phyloP scores from a whole-genome alignment of 805 yeast species.

The Starmerella lactis-condensi region DNA sequence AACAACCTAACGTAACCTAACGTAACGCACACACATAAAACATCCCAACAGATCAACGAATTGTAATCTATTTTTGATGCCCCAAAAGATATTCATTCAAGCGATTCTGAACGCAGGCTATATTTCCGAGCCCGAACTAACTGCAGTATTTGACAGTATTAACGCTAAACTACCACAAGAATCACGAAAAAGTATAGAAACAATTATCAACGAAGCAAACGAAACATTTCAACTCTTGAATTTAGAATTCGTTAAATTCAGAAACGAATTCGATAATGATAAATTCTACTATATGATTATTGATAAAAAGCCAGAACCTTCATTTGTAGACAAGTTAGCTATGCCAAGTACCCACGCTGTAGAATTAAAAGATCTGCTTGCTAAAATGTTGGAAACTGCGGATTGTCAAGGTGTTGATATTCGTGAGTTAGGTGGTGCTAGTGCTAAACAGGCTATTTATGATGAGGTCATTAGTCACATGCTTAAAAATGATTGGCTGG shows the following conservation, averaged over 20 bases:
- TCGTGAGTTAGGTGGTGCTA: conserved; percentile 1
- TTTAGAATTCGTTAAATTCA: conserved; percentile 6
- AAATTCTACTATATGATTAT: conserved; percentile 4
- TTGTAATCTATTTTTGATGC: neutral
- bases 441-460: conserved; percentile 3
- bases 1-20: neutral
- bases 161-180: conserved; percentile 3
- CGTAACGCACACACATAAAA: neutral
- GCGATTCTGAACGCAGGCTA: conserved; percentile 3
- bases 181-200: conserved; percentile 1
- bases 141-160: neutral
- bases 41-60: neutral
- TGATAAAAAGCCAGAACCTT: conserved; percentile 2
- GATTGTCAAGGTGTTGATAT: conserved; percentile 6
- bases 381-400: conserved; percentile 4
- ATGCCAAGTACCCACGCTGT: conserved; percentile 4
- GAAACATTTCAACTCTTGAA: conserved; percentile 5
- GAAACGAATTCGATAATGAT: conserved; percentile 9
- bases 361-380: conserved; percentile 11
- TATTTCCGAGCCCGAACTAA: conserved; percentile 1
- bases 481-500: neutral
- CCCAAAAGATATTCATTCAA: conserved; percentile 3
- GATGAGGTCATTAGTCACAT: conserved; percentile 1
- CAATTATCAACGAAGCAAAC: conserved; percentile 1
- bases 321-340: conserved; percentile 2